These are phyloP conservation scores for Drosera spatulata DNA, from an alignment of 179 eudicot species.

Conservation along the genomic window DNA sequence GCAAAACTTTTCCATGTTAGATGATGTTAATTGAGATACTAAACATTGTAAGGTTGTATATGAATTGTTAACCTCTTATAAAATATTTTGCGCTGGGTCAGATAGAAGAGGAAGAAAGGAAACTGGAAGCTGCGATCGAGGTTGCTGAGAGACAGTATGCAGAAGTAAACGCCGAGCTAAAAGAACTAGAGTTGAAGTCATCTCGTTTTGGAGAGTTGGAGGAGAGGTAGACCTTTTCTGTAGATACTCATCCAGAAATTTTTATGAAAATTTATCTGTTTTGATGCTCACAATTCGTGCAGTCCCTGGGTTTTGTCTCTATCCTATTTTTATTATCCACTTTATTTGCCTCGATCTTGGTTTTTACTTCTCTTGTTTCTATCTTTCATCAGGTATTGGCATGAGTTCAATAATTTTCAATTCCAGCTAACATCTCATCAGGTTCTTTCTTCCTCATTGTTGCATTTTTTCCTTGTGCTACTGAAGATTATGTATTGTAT, in stretches of 20 bases:
- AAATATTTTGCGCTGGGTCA: conserved; percentile 18
- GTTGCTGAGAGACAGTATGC: conserved; percentile 92
- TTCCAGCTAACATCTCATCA: conserved; percentile 91
- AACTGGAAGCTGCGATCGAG: conserved; percentile 84
- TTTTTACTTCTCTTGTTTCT: conserved; percentile 8
- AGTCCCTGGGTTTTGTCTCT: too few relatives aligned
- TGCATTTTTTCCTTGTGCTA: neutral
- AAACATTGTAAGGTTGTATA: too few relatives aligned
- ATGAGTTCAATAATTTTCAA: conserved; percentile 93
- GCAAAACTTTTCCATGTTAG: too few relatives aligned
- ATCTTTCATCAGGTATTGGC: conserved; percentile 67
- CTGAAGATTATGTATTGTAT: neutral
- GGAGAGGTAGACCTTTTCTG: conserved; percentile 46
- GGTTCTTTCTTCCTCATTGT: conserved; percentile 21
- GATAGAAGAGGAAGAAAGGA: conserved; percentile 94
- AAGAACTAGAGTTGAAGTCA: conserved; percentile 81
- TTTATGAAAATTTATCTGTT: neutral
- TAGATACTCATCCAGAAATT: too few relatives aligned
- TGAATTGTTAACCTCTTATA: conserved; percentile 2
- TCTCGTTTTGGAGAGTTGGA: conserved; percentile 85
- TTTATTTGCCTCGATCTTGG: neutral
- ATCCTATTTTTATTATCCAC: too few relatives aligned
- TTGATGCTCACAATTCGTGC: neutral
- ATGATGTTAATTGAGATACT: too few relatives aligned
- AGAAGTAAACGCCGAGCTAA: conserved; percentile 72